Evolutionary conservation across 805 yeast genomes (phyloP).

Genomic region (Spathaspora hagerdaliae): DNA sequence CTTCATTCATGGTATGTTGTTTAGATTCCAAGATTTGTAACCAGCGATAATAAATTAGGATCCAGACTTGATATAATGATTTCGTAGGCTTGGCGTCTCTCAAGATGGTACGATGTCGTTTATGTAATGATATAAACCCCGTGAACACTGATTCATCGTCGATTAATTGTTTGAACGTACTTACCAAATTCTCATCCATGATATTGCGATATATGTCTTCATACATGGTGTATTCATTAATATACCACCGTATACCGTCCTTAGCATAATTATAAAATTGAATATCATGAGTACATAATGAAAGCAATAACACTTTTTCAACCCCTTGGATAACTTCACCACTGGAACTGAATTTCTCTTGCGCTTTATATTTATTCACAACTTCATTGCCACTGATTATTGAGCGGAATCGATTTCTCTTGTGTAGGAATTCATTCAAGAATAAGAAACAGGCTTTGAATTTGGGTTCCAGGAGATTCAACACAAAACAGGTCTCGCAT

Average conservation of each 20-base stretch:
- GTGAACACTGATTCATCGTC: slow-evolving; percentile 57
- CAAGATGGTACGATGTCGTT: slow-evolving; percentile 46
- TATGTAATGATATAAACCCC: slow-evolving; percentile 72
- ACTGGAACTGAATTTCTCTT: slow-evolving; percentile 5
- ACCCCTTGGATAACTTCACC: slow-evolving; percentile 22
- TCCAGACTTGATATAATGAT: slow-evolving; percentile 35
- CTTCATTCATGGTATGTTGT: slow-evolving; percentile 24
- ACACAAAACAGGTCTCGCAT: slow-evolving; percentile 31
- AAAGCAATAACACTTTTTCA: slow-evolving; percentile 34
- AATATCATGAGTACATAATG: slow-evolving; percentile 41
- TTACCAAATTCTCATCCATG: slow-evolving; percentile 18
- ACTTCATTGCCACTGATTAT: slow-evolving; percentile 11
- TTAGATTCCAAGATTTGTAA: slow-evolving; percentile 22
- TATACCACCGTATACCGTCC: slow-evolving; percentile 30
- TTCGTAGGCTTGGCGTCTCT: slow-evolving; percentile 24
- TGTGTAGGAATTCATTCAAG: slow-evolving; percentile 28
- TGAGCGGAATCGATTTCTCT: slow-evolving; percentile 16
- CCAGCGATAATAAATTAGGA: slow-evolving; percentile 52
- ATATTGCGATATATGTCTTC: slow-evolving; percentile 1
- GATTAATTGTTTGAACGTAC: slow-evolving; percentile 34
- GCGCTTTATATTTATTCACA: slow-evolving; percentile 8
- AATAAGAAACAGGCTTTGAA: slow-evolving; percentile 34
- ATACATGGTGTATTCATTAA: slow-evolving; percentile 13
- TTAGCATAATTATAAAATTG: slow-evolving; percentile 40
- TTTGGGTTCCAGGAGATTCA: slow-evolving; percentile 30